Evolutionary conservation across 1,139 yeast genomes (phyloP), one percentile per base, ranked within the genome.

Genomic region (Neolecta irregularis): DNA sequence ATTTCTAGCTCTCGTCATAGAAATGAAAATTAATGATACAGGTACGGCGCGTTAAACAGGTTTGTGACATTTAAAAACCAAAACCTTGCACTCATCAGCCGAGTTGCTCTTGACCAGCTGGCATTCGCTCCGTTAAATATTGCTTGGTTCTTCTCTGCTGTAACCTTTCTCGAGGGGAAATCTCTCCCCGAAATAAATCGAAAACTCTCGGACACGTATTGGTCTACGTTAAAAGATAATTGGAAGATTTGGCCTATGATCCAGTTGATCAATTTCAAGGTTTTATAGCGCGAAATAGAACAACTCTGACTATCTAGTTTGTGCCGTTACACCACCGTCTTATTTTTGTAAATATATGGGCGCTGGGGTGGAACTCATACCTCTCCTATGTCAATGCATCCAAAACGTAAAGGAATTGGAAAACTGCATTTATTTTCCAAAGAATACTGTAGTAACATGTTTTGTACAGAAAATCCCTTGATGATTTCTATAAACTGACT

Each of bases 221-320:
- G 30, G 16, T 32, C 41, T 8, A 41, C 46, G 5, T 38, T 43
- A 30, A 44, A 58, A 22, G 66, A 76, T 21, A 81, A 80, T 52
- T 83, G 93, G 93, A 46, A 63, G 34, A 77, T 81, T 6, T 83
- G 95, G 95, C 94, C 94, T 0, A 59, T 69, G 0, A 74, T 83
- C 48, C 95, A 83, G 55, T 43, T 68, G 35, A 47, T 72, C 39
- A 85, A 85, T 54, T 79, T 85, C 48, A 64, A 69, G 19, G 30
- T 37, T 16, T 35, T 36, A 6, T 35, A n/a, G n/a, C n/a, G n/a
- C n/a, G n/a, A n/a, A n/a, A n/a, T n/a, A n/a, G n/a, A n/a, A n/a
- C n/a, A n/a, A n/a, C n/a, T n/a, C n/a, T n/a, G n/a, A n/a, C n/a
- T n/a, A n/a, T n/a, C 30, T 11, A 24, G 32, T 48, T 76, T 9